phyloP scores from a whole-genome alignment of 345 rosid genomes.

The Xanthoceras sorbifolium region DNA sequence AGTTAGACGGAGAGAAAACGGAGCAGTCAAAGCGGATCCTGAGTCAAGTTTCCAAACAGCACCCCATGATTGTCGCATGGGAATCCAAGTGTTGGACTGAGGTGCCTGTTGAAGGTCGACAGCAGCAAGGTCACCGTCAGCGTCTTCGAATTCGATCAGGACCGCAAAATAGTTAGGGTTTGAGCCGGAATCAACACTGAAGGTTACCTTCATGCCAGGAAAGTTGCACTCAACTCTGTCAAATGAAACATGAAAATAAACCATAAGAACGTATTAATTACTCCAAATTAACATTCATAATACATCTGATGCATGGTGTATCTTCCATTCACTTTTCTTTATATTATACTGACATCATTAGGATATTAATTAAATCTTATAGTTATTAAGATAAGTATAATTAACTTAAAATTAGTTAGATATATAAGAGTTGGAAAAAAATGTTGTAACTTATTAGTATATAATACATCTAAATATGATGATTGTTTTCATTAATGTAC shows the following conservation, averaged over 20 bases:
- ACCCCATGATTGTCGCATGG: slow-evolving; percentile 62
- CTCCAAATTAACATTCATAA: too few species aligned
- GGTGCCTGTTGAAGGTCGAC: slow-evolving; percentile 51
- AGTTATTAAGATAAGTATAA: too few species aligned
- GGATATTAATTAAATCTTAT: too few species aligned
- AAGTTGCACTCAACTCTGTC: slow-evolving; percentile 61
- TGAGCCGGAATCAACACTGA: slow-evolving; percentile 57
- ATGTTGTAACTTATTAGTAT: too few species aligned
- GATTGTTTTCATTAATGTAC: too few species aligned
- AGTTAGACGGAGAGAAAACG: slow-evolving; percentile 59
- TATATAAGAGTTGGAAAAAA: too few species aligned
- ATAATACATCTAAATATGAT: too few species aligned
- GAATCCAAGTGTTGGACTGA: slow-evolving; percentile 42
- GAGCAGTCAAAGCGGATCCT: slow-evolving; percentile 45
- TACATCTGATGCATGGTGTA: too few species aligned
- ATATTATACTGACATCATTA: too few species aligned
- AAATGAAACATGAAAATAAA: not conserved
- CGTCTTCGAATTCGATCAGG: slow-evolving; percentile 45
- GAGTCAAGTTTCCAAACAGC: slow-evolving; percentile 60
- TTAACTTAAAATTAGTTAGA: too few species aligned
- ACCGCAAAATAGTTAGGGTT: slow-evolving; percentile 55
- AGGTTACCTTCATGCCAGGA: slow-evolving; percentile 40
- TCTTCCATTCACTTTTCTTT: too few species aligned
- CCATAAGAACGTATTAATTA: too few species aligned
- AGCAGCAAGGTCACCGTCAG: slow-evolving; percentile 51